Evolutionary conservation across 78 protist genomes (phyloP), one percentile per base, ranked within the genome.

Genomic region (Tieghemostelium lacteum): DNA sequence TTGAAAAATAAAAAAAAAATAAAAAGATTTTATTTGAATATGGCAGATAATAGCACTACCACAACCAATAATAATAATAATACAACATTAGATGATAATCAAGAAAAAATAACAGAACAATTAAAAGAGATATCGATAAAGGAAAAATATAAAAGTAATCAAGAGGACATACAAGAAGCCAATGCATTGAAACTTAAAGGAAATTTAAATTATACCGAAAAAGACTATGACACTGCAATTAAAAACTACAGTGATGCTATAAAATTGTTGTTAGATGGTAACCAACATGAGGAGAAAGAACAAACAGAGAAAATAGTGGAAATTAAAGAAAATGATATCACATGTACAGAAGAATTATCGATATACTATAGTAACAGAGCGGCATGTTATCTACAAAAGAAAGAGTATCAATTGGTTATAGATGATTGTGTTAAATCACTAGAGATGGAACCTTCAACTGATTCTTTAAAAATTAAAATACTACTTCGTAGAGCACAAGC

Each of bases 401-500:
- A 75, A 19, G 31, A 62, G 36, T 50, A 88, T 63, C 87, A 88
- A 3, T 61, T 28, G 22, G 93, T 88, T 0, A 28, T 88, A 2
- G 42, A 19, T 16, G 94, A 89, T 66, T 63, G 80, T 33, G 77
- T 17, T 5, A 33, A 34, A 26, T 75, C 94, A 45, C 5, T 89
- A 2, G 88, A 89, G 0, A 52, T 39, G 2, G 69, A 63, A 45
- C 91, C 91, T 28, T 39, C 74, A 17, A 39, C 77, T 28, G 8
- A 22, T 6, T 4, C 55, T 17, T 31, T 69, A 29, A 64, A 71
- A 54, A 54, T 67, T 26, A 89, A 89, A 40, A 40, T 75, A 4
- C n/a, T 19, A 6, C 71, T 33, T 16, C 39, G 94, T 37, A 28
- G 94, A n/a, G 94, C 87, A 42, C 85, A 75, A 28, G 87, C 94